Base-by-base conservation (phyloP, 805 yeast genomes). In the Yarrowia sp. region DNA sequence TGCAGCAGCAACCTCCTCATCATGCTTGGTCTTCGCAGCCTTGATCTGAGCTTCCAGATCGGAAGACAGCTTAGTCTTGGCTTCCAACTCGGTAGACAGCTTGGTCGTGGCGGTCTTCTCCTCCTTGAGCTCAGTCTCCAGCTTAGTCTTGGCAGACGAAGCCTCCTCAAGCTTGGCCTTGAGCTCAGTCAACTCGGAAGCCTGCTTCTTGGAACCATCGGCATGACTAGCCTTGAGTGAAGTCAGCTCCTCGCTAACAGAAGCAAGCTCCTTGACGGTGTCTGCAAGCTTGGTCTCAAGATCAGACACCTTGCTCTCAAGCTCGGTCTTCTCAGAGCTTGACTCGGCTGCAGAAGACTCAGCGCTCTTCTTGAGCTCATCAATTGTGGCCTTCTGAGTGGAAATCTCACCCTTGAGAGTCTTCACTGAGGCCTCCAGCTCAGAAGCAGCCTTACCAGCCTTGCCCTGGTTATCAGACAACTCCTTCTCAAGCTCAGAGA, bases 401-500 rank as follows among this genome's bases (percentile, higher is more conserved):
- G 61, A 35, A 11, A 50, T 22, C 42, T 65, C 63, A 14, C 36
- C 36, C 41, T 65, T 65, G 41, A 52, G 52, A 32, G 52, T 8
- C 50, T 50, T 65, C 42, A 65, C 49, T 22, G 61, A 41, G 9
- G 49, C 32, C 42, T 36, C 61, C 10, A 50, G 52, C 35, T 50
- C 59, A 15, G 59, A 58, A 5, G 53, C 50, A 16, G 63, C 61
- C 48, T 63, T 69, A 15, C 48, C 64, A 16, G 42, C 46, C 10
- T 55, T 59, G 14, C 46, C 50, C 32, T 59, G 52, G 32, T 19
- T 32, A 16, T 43, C 68, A 2, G 70, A 14, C 22, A 42, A n/a
- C n/a, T 55, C 63, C 19, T 46, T 67, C 50, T 70, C 49, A 3
- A 70, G 48, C 38, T 70, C 67, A 5, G 43, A 19, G 12, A 70